Evolutionary conservation across 345 rosid genomes (phyloP).

Genomic region (Arabis alpina): DNA sequence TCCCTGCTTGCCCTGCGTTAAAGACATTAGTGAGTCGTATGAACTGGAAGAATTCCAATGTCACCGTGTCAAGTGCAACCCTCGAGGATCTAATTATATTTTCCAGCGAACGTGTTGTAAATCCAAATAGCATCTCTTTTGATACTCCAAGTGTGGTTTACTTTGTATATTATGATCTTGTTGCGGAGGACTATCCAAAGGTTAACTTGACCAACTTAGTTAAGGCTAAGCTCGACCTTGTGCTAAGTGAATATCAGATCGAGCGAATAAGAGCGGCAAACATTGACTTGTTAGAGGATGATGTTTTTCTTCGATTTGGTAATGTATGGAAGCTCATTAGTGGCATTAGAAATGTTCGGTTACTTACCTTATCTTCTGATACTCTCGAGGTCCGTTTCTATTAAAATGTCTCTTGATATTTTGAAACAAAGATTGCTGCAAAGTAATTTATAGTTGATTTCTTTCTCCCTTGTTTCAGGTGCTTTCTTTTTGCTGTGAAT

Average conservation of each 20-base stretch:
- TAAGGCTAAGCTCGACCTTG: not conserved
- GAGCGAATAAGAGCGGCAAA: not conserved
- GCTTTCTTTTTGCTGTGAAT: no score
- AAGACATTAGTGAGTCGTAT: not conserved
- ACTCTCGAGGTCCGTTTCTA: constrained; percentile 1
- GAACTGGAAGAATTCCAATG: not conserved
- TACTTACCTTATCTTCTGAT: not conserved
- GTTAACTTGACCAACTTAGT: not conserved
- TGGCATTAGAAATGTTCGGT: not conserved
- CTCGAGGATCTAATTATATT: not conserved
- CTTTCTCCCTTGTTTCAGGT: no score
- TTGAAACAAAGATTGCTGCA: no score
- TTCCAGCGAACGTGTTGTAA: not conserved
- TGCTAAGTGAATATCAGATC: no score
- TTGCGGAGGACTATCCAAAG: not conserved
- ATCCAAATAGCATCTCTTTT: not conserved
- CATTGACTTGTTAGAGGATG: not conserved
- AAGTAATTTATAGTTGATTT: no score
- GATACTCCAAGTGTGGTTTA: not conserved
- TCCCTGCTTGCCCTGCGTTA: not conserved
- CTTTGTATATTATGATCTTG: not conserved
- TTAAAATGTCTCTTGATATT: not conserved
- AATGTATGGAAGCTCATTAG: not conserved
- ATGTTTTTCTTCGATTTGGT: not conserved
- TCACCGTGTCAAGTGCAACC: not conserved